Evolutionary conservation across 129 eudicot species (phyloP), one percentile per base, ranked within the genome.

Genomic region (Kitagawia praeruptora): DNA sequence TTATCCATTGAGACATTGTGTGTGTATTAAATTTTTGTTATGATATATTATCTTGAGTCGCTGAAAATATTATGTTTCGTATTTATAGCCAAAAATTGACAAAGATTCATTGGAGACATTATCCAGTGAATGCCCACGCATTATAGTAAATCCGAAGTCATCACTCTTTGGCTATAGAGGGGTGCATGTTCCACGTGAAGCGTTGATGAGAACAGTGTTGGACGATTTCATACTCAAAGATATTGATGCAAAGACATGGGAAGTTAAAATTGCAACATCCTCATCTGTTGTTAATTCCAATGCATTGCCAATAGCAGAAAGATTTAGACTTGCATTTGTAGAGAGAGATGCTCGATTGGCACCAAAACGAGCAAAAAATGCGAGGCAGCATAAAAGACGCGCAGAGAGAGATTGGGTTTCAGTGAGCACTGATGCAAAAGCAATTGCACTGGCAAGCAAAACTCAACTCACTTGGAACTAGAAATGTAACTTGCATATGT

Each of bases 301-400:
- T 34, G 98, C 90, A 49, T 80, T 95, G 75, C 88, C 98, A 25
- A 82, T 92, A 31, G 98, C 98, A 18, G 98, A 92, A 76, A 89
- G 89, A 81, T 95, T 95, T 80, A 86, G 97, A 84, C 93, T 92
- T 81, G 98, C 98, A 23, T 95, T 92, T 87, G 78, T 85, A 25
- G 98, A 92, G 84, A 90, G 98, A 87, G 98, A 95, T 84, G 90
- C 91, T 9, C 82, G 96, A 78, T 76, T 92, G 76, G 98, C 98
- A 0, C 97, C 98, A 41, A 95, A 95, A 83, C 92, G 98, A 16
- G 98, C 98, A 23, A 95, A 95, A 80, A 95, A 95, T 69, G 96
- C 91, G 74, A 90, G 98, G 78, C 97, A 95, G 81, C 85, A 92
- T 61, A 93, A 87, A 79, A 82, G 97, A 67, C 96, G 98, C 70